Evolutionary conservation across 495 filamentous ascomycete species (phyloP).

Genomic region (Zalerion maritima): DNA sequence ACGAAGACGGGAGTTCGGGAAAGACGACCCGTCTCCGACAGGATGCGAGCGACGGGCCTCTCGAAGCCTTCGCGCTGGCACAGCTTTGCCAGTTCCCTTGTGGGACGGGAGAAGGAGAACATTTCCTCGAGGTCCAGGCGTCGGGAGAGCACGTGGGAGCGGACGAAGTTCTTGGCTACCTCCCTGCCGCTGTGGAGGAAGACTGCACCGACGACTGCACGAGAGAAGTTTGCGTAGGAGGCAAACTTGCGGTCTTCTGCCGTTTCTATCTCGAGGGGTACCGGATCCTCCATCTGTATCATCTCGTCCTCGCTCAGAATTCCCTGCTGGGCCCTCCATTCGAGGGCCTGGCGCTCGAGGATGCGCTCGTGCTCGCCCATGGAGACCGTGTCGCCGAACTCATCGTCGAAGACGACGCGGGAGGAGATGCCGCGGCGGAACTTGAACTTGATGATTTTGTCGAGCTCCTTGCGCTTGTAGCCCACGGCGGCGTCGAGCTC

Average conservation of each 20-base stretch:
- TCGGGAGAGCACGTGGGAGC: slow-evolving; percentile 66
- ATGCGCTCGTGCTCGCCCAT: slow-evolving; percentile 3
- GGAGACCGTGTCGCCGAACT: slow-evolving; percentile 51
- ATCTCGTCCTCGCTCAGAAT: slow-evolving; percentile 6
- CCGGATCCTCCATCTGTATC: slow-evolving; percentile 8
- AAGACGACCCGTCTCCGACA: slow-evolving; percentile 74
- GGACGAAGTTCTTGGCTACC: slow-evolving; percentile 63
- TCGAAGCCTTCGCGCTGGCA: slow-evolving; percentile 86
- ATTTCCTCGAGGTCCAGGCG: slow-evolving; percentile 58
- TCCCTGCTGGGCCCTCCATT: slow-evolving; percentile 29
- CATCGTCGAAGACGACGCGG: slow-evolving; percentile 60
- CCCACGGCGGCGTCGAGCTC: slow-evolving; percentile 23
- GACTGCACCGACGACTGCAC: slow-evolving; percentile 66
- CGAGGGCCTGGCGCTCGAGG: slow-evolving; percentile 3
- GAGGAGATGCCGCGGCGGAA: slow-evolving; percentile 60
- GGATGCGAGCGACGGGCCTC: slow-evolving; percentile 66
- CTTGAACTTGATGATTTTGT: slow-evolving; percentile 26
- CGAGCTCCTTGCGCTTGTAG: slow-evolving; percentile 22
- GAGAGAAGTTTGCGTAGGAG: slow-evolving; percentile 53
- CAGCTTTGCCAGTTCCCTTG: slow-evolving; percentile 61
- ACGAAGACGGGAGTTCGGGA: slow-evolving; percentile 79
- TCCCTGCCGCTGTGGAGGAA: slow-evolving; percentile 64
- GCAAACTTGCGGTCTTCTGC: slow-evolving; percentile 13
- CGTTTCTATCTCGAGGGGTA: slow-evolving; percentile 18
- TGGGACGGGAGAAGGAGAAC: slow-evolving; percentile 72